phyloP scores from a whole-genome alignment of 208 protist genomes.

The Wallacemonas sp. region DNA sequence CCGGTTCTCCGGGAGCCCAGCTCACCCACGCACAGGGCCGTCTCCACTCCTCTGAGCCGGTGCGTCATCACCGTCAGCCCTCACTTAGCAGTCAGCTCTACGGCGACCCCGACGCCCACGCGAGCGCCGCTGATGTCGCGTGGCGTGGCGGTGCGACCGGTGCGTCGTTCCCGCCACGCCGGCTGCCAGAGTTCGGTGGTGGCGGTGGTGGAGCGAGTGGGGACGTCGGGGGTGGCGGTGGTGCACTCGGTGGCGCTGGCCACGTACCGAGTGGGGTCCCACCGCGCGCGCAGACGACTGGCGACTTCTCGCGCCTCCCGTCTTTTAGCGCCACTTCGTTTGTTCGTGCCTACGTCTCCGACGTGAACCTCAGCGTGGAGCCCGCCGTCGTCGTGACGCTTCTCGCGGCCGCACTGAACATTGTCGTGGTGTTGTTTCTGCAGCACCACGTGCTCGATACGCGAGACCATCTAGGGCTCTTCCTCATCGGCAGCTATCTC shows the following conservation, averaged over 20 bases:
- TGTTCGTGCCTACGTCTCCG: conserved; percentile 80
- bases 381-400: conserved; percentile 69
- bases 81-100: too few relatives aligned
- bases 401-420: conserved; percentile 65
- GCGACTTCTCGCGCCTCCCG: conserved; percentile 37
- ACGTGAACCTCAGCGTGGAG: conserved; percentile 61
- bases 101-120: background rate
- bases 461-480: conserved; percentile 83
- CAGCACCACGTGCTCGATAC: conserved; percentile 85
- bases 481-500: conserved; percentile 86
- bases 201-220: too few relatives aligned
- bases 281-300: background rate
- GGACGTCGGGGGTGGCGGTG: background rate
- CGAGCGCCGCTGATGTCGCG: too few relatives aligned
- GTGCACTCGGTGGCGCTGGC: background rate
- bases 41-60: too few relatives aligned
- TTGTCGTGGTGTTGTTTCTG: conserved; percentile 69
- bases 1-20: too few relatives aligned
- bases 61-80: too few relatives aligned
- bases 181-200: too few relatives aligned
- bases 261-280: too few relatives aligned
- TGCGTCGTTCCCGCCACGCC: too few relatives aligned
- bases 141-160: background rate
- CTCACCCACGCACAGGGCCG: too few relatives aligned
- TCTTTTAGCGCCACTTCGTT: conserved; percentile 82